Base-by-base conservation (phyloP, 306 rosid genomes). In the Medicago ruthenica region DNA sequence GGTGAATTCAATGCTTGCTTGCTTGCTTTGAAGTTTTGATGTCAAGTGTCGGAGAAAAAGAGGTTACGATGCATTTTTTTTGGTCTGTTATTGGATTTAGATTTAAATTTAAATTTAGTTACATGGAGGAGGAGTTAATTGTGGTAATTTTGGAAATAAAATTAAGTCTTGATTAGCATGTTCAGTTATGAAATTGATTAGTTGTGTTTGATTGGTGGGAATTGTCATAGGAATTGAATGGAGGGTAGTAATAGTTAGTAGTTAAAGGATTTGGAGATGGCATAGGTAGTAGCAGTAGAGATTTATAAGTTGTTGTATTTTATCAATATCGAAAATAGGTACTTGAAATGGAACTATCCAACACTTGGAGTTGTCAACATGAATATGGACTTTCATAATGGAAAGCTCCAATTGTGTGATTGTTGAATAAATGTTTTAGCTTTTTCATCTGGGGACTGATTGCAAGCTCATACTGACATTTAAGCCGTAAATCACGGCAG, bases 1-100 rank as follows among this genome's bases (percentile, higher is more conserved):
- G 58, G 13, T 62, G 62, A 53, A 68, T 80, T 62, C 75, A 21
- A 80, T 59, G 80, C 47, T 8, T n/a, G 76, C 47, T 3, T 55
- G 17, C 57, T 21, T 9, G 9, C 4, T 37, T 31, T 47, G 65
- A 40, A 36, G 48, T 20, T 68, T 68, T 61, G 53, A 0, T 34
- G 59, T 70, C 11, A n/a, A 57, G 18, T 48, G 58, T 54, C 41
- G 59, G 67, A 53, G 77, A 42, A 44, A 75, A 79, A 41, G 55
- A 79, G 57, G 18, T 41, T 39, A 31, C 13, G 39, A 54, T 71
- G 63, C 45, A 16, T 47, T 57, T 65, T 65, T 55, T 21, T 21
- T 24, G 31, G 31, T 27, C 31, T 27, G 31, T 27, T 27, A 27
- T 27, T 27, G 31, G 31, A 27, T 27, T 27, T 27, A 0, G 31